Conservation (phyloP, 2,329 filamentous ascomycete genomes). For the Fonsecaea nubica region DNA sequence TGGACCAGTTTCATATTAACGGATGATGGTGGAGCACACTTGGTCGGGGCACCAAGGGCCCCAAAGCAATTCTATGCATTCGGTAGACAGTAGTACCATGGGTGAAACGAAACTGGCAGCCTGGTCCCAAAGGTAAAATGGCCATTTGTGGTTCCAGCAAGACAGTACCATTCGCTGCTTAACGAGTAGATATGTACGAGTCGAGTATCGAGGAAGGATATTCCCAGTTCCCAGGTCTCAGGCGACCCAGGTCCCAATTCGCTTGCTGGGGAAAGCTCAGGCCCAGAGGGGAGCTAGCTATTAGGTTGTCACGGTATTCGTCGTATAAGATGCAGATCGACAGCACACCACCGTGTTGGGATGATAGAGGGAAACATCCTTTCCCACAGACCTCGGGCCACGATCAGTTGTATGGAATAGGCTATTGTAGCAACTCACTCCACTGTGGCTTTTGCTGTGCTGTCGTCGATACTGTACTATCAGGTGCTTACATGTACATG, state of each 20-base stretch:
- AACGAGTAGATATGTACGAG: conserved; percentile 12
- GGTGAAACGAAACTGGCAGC: conserved; percentile 19
- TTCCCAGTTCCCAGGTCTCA: conserved; percentile 17
- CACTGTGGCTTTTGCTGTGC: conserved; percentile 16
- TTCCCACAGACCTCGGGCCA: conserved; percentile 13
- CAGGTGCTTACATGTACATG: conserved; percentile 5
- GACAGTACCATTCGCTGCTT: conserved; percentile 15
- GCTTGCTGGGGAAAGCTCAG: conserved; percentile 14
- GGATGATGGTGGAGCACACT: conserved; percentile 17
- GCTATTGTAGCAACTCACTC: conserved; percentile 14
- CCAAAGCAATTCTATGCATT: conserved; percentile 7
- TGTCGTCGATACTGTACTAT: conserved; percentile 11
- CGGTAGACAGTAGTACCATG: conserved; percentile 19
- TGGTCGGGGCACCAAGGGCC: conserved; percentile 10
- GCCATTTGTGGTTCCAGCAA: conserved; percentile 18
- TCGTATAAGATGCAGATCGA: conserved; percentile 16
- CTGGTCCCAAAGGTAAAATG: conserved; percentile 17
- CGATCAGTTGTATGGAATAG: conserved; percentile 10
- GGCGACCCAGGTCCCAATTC: conserved; percentile 10
- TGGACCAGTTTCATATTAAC: conserved; percentile 14
- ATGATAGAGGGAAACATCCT: conserved; percentile 12
- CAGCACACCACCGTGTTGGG: conserved; percentile 16
- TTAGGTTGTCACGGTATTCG: conserved; percentile 20
- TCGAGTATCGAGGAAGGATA: conserved; percentile 17
- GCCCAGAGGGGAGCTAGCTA: conserved; percentile 17